Percentiles rank a stretch among this genome's conserved stretches.
Conservation (phyloP, 768 basidiomycete genomes). For the Hydnomerulius pinastri region DNA sequence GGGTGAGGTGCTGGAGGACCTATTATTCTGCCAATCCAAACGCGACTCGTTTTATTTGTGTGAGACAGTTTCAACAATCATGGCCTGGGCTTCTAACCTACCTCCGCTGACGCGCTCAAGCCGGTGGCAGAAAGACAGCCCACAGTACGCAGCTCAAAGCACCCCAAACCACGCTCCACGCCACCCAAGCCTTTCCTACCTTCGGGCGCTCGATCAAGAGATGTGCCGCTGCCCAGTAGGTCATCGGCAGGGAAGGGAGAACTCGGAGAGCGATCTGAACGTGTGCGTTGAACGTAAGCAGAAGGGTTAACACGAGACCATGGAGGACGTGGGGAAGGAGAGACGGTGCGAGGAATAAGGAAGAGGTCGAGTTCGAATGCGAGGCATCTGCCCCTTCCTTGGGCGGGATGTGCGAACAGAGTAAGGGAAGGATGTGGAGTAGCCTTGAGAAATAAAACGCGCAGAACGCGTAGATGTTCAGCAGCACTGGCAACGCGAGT, state of each 20-base stretch:
- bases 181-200: conserved; percentile 64
- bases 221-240: conserved; percentile 86
- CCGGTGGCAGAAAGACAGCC: conserved; percentile 89
- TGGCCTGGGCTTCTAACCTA: no score
- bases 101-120: no score
- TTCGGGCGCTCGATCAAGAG: conserved; percentile 51
- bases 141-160: conserved; percentile 70
- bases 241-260: conserved; percentile 71
- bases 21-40: no score
- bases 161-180: conserved; percentile 83
- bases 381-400: conserved; percentile 2
- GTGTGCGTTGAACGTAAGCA: conserved; percentile 79
- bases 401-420: conserved; percentile 1
- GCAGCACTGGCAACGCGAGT: conserved; percentile 71
- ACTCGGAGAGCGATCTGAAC: conserved; percentile 85
- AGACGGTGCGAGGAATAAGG: conserved; percentile 40
- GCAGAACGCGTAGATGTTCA: conserved; percentile 41
- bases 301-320: conserved; percentile 56
- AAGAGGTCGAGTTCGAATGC: conserved; percentile 2
- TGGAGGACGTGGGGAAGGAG: conserved; percentile 78
- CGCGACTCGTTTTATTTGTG: no score
- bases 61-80: no score
- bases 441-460: conserved; percentile 24
- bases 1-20: no score
- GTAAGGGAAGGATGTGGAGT: background rate